Conservation (phyloP, 768 basidiomycete species). For the Boletus barrowsii region DNA sequence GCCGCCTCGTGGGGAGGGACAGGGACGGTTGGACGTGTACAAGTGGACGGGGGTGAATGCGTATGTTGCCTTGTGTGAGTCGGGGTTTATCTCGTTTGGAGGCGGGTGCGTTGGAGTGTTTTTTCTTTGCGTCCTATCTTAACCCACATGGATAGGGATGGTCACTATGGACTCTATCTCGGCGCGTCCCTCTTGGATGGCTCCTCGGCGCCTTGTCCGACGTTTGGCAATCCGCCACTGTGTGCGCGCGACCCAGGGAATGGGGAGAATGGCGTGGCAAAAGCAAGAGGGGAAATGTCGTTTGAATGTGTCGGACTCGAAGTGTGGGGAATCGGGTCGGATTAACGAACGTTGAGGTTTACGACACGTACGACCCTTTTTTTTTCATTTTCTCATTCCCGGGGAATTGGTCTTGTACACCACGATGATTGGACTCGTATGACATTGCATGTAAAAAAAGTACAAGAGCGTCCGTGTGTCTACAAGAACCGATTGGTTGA, state of each 20-base stretch:
- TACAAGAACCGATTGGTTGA: constrained; percentile 43
- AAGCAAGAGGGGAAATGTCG: constrained; percentile 42
- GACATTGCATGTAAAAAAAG: no score
- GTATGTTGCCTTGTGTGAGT: constrained; percentile 85
- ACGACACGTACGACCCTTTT: no score
- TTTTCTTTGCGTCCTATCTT: neutral
- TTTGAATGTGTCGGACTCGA: constrained; percentile 94
- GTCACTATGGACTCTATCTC: constrained; percentile 85
- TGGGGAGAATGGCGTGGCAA: constrained; percentile 30
- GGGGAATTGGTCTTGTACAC: no score
- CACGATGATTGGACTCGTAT: no score
- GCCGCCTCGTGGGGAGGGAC: neutral
- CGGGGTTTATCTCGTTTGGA: constrained; percentile 80
- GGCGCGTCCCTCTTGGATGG: constrained; percentile 80
- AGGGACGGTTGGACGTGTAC: constrained; percentile 55
- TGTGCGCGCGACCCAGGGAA: constrained; percentile 37
- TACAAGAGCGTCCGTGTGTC: neutral
- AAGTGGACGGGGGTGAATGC: constrained; percentile 87
- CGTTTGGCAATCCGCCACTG: constrained; percentile 83
- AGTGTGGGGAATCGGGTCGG: constrained; percentile 73
- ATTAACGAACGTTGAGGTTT: no score
- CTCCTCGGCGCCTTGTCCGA: constrained; percentile 79
- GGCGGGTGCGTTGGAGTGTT: constrained; percentile 62
- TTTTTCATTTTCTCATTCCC: no score
- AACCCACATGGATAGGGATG: constrained; percentile 41